Evolutionary conservation across 495 filamentous ascomycete genomes (phyloP).

Genomic region (Xylaria longipes): DNA sequence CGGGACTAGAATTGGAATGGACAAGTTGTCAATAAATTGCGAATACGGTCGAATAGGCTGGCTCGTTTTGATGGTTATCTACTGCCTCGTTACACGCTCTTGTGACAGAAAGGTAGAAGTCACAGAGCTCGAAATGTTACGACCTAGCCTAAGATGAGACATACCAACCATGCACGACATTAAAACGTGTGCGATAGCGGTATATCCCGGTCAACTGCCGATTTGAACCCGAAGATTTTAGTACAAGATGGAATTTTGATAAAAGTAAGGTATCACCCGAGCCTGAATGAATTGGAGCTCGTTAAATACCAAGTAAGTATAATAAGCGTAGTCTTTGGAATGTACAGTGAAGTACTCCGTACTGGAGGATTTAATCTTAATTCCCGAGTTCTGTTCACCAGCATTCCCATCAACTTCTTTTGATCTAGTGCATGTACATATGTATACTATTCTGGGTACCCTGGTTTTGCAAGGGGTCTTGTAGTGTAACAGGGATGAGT

Average conservation of each 20-base stretch:
- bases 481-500: neutral
- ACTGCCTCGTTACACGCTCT: neutral
- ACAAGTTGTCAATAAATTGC: neutral
- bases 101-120: neutral
- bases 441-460: conserved; percentile 2
- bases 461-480: conserved; percentile 10
- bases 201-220: conserved; percentile 8
- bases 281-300: neutral
- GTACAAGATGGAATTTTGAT: neutral
- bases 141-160: neutral
- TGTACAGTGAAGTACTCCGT: neutral
- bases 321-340: neutral
- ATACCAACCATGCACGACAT: conserved; percentile 23
- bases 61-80: neutral
- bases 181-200: neutral
- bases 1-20: neutral
- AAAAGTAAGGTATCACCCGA: neutral
- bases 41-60: neutral
- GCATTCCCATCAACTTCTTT: neutral
- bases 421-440: no score
- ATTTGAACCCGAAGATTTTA: neutral
- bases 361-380: neutral
- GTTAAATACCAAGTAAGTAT: neutral
- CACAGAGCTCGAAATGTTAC: neutral
- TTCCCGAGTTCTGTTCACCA: conserved; percentile 8